Percentiles rank a stretch among this genome's conserved stretches.
Conservation (phyloP, 768 basidiomycete genomes). For the Boletus rubescentipes region DNA sequence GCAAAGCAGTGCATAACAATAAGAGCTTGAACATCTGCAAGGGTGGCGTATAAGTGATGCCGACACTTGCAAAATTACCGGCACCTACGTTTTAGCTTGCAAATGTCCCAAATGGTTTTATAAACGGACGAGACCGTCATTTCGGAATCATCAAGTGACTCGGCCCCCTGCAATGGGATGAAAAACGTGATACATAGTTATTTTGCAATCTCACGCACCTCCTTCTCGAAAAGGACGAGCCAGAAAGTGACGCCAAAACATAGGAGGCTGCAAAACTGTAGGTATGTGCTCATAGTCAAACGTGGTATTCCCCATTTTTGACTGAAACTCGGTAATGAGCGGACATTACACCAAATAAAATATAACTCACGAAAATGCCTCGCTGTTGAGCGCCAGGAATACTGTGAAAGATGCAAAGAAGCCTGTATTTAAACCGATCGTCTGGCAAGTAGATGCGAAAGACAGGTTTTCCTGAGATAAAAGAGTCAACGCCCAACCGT, state of each 20-base stretch:
- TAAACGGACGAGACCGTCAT: conserved; percentile 92
- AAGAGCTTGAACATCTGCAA: conserved; percentile 84
- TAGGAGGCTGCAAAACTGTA: conserved; percentile 81
- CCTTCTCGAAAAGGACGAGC: conserved; percentile 84
- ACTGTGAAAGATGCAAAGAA: conserved; percentile 97
- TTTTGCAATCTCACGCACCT: conserved; percentile 51
- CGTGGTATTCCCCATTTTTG: conserved; percentile 75
- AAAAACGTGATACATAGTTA: not conserved
- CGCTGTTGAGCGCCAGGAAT: conserved; percentile 94
- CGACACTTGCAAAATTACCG: not conserved
- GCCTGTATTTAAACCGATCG: conserved; percentile 93
- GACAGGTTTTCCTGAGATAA: conserved; percentile 93
- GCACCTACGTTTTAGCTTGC: conserved; percentile 79
- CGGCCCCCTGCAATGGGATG: conserved; percentile 59
- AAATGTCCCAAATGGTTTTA: conserved; percentile 92
- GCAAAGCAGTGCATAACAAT: conserved; percentile 85
- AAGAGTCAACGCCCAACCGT: conserved; percentile 84
- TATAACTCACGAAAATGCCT: conserved; percentile 73
- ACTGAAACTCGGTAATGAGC: conserved; percentile 36
- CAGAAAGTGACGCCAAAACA: conserved; percentile 87
- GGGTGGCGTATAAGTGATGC: not conserved
- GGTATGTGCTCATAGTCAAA: conserved; percentile 71
- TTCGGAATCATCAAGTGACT: conserved; percentile 69
- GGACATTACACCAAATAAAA: not conserved
- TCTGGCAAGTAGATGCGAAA: conserved; percentile 97